These are phyloP conservation scores for Sporothrix humicola DNA, from an alignment of 2,329 filamentous ascomycete species.

Conservation along the genomic window DNA sequence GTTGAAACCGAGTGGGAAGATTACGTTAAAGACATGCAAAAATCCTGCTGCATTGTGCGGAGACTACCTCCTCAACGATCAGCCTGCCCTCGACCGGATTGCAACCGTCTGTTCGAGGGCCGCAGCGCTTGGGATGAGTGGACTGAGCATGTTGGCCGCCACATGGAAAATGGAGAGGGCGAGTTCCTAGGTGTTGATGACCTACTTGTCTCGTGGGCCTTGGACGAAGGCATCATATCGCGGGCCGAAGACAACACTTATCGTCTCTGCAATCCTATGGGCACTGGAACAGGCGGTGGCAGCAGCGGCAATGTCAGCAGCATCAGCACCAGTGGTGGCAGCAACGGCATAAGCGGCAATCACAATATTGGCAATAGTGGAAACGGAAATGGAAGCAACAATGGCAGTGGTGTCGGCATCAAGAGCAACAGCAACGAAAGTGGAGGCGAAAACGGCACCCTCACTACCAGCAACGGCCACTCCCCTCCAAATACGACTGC, in stretches of 20 bases:
- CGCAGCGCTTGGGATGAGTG: slow-evolving; percentile 82
- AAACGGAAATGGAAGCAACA: slow-evolving; percentile 3
- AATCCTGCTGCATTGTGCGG: slow-evolving; percentile 73
- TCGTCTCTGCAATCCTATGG: slow-evolving; percentile 56
- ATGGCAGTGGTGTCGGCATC: background rate
- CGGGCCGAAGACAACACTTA: slow-evolving; percentile 62
- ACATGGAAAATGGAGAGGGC: slow-evolving; percentile 78
- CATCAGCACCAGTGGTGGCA: background rate
- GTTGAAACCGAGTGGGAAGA: slow-evolving; percentile 67
- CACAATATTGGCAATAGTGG: background rate
- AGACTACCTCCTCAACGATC: slow-evolving; percentile 73
- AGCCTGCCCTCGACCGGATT: slow-evolving; percentile 74
- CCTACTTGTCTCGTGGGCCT: slow-evolving; percentile 65
- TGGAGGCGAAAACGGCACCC: background rate
- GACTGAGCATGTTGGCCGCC: slow-evolving; percentile 89
- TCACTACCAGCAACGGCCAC: background rate
- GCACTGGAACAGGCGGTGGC: slow-evolving; percentile 35
- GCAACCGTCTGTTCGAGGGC: slow-evolving; percentile 72
- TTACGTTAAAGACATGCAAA: slow-evolving; percentile 72
- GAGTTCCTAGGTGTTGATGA: slow-evolving; percentile 62
- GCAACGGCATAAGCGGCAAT: background rate
- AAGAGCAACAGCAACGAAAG: background rate
- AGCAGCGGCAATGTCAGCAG: background rate
- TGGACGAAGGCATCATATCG: slow-evolving; percentile 69
- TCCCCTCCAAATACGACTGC: background rate